Conservation (phyloP, 176 grass and related monocot genomes). For the Triticum dicoccoides region DNA sequence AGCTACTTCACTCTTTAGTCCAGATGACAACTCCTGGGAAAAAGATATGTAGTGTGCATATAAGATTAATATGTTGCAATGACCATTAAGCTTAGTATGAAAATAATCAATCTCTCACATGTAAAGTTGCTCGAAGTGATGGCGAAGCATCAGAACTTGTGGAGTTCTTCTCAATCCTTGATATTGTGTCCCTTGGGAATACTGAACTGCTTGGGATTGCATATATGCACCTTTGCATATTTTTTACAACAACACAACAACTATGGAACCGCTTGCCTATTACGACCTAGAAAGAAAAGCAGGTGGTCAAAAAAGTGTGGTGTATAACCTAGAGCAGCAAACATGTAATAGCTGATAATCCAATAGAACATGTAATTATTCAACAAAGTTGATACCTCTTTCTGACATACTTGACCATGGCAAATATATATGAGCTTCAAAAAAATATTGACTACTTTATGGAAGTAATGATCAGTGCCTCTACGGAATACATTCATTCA, state of each 20-base stretch:
- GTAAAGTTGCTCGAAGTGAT: constrained; percentile 63
- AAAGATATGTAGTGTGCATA: constrained; percentile 28
- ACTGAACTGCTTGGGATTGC: constrained; percentile 74
- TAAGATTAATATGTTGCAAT: constrained; percentile 9
- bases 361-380: constrained; percentile 1
- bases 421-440: background rate
- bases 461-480: background rate
- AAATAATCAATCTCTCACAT: constrained; percentile 56
- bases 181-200: constrained; percentile 56
- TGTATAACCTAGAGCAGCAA: background rate
- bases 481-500: background rate
- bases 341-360: background rate
- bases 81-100: constrained; percentile 14
- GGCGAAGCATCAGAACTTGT: constrained; percentile 43
- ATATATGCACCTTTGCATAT: constrained; percentile 98
- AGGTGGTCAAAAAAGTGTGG: constrained; percentile 2
- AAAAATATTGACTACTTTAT: background rate
- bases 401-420: constrained; percentile 10
- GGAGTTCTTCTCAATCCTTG: constrained; percentile 37
- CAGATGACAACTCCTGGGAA: constrained; percentile 75
- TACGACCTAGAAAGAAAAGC: constrained; percentile 70
- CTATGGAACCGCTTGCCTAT: constrained; percentile 67
- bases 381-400: background rate
- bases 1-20: constrained; percentile 84
- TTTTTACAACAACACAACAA: constrained; percentile 79